Evolutionary conservation across 257 asterid genomes (phyloP).

Genomic region (Lantana camara): DNA sequence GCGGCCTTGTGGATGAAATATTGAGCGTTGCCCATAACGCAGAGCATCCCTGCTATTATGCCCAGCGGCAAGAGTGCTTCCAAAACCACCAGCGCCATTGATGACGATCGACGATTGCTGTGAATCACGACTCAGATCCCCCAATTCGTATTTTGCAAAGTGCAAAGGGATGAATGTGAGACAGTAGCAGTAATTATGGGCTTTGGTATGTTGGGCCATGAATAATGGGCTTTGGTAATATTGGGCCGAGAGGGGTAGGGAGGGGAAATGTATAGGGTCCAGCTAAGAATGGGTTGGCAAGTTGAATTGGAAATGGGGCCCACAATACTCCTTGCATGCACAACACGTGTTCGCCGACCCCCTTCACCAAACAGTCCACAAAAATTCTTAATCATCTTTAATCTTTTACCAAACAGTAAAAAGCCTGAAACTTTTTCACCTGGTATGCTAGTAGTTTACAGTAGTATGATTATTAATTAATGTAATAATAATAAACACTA

Average conservation of each 20-base stretch:
- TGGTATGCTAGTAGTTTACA: too few species aligned
- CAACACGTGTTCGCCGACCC: constrained; percentile 13
- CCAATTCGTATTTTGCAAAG: not conserved
- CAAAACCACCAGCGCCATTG: constrained; percentile 58
- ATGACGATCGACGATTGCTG: not conserved
- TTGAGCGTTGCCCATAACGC: constrained; percentile 93
- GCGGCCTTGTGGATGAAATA: constrained; percentile 85
- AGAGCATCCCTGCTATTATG: constrained; percentile 89
- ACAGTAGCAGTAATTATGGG: too few species aligned
- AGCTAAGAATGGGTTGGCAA: constrained; percentile 8
- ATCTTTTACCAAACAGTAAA: too few species aligned
- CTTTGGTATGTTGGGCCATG: too few species aligned
- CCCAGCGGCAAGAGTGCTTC: constrained; percentile 90
- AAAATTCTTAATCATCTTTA: too few species aligned
- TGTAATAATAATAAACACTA: too few species aligned
- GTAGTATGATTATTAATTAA: too few species aligned
- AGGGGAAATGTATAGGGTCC: not conserved
- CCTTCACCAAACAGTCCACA: not conserved
- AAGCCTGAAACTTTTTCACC: not conserved
- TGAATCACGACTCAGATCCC: constrained; percentile 16
- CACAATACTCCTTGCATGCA: constrained; percentile 1
- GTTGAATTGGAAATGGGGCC: not conserved
- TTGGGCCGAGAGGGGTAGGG: not conserved
- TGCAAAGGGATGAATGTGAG: constrained; percentile 15
- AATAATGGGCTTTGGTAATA: not conserved